These are phyloP conservation scores for Cytospora piceicola DNA, from an alignment of 2,329 filamentous ascomycete species.

Conservation along the genomic window DNA sequence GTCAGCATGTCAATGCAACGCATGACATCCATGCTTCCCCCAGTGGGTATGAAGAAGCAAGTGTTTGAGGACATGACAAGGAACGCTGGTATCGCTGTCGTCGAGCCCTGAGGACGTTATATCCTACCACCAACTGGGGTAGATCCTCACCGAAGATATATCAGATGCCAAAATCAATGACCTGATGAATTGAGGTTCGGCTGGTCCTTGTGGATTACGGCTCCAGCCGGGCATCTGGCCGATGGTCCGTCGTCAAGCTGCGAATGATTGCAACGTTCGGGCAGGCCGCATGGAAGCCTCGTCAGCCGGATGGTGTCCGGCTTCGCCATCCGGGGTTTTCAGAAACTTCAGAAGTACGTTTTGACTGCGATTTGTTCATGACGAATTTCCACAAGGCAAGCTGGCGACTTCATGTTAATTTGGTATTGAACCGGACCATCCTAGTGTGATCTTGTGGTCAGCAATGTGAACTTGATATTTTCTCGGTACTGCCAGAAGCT, in stretches of 20 bases:
- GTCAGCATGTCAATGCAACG: not conserved
- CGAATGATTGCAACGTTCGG: not conserved
- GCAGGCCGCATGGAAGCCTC: not conserved
- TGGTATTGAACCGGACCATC: not conserved
- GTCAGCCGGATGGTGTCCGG: not conserved
- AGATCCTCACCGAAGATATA: not conserved
- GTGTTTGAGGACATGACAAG: not conserved
- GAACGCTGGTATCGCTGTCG: not conserved
- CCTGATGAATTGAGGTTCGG: not conserved
- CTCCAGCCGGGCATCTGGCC: not conserved
- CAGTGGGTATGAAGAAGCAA: not conserved
- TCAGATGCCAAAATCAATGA: not conserved
- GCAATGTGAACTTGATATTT: not conserved
- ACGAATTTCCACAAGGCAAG: not conserved
- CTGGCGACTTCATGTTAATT: not conserved
- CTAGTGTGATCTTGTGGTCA: not conserved
- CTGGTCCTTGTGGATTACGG: not conserved
- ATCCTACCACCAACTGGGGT: not conserved
- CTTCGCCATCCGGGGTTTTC: not conserved
- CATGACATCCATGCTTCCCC: not conserved
- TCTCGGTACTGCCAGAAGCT: not conserved
- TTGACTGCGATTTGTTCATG: not conserved
- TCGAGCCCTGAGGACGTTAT: not conserved
- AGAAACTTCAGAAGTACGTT: not conserved
- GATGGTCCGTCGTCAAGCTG: not conserved